Percentiles rank a stretch among this genome's conserved stretches.
Conservation (phyloP, 2,329 filamentous ascomycete species). For the Neonectria ditissima region DNA sequence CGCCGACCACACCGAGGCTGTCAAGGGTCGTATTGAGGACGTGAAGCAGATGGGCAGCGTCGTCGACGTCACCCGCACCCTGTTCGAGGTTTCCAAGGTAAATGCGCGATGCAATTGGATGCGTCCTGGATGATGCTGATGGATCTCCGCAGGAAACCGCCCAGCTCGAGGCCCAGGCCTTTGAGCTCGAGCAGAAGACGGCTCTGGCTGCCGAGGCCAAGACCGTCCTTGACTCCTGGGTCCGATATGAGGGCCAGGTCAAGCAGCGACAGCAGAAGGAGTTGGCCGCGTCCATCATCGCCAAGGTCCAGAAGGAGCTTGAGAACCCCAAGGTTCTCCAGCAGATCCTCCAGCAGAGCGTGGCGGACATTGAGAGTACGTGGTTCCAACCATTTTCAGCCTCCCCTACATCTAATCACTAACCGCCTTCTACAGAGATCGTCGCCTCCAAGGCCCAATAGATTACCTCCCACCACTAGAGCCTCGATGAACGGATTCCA, state of each 20-base stretch:
- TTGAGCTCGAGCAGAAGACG: slow-evolving; percentile 96
- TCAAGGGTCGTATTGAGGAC: slow-evolving; percentile 92
- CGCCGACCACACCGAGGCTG: slow-evolving; percentile 93
- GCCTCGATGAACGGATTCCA: slow-evolving; percentile 51
- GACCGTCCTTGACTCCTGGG: slow-evolving; percentile 96
- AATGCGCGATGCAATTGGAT: slow-evolving; percentile 40
- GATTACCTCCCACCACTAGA: slow-evolving; percentile 53
- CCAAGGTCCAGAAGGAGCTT: slow-evolving; percentile 98
- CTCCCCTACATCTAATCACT: slow-evolving; percentile 32
- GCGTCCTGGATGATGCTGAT: slow-evolving; percentile 36
- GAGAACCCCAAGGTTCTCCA: slow-evolving; percentile 97
- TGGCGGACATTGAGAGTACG: slow-evolving; percentile 94
- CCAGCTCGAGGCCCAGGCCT: slow-evolving; percentile 93
- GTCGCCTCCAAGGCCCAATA: slow-evolving; percentile 74
- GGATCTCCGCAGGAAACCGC: slow-evolving; percentile 82
- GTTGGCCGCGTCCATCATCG: slow-evolving; percentile 90
- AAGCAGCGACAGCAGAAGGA: slow-evolving; percentile 99
- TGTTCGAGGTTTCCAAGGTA: slow-evolving; percentile 99
- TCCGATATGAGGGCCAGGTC: slow-evolving; percentile 97
- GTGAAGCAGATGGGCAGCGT: slow-evolving; percentile 95
- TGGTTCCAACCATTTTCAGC: slow-evolving; percentile 23
- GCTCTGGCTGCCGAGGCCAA: slow-evolving; percentile 94
- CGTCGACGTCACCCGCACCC: slow-evolving; percentile 94
- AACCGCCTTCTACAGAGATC: slow-evolving; percentile 64
- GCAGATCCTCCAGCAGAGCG: slow-evolving; percentile 97